Base-by-base conservation (phyloP, 2,329 filamentous ascomycete genomes). In the Scedosporium dehoogii region DNA sequence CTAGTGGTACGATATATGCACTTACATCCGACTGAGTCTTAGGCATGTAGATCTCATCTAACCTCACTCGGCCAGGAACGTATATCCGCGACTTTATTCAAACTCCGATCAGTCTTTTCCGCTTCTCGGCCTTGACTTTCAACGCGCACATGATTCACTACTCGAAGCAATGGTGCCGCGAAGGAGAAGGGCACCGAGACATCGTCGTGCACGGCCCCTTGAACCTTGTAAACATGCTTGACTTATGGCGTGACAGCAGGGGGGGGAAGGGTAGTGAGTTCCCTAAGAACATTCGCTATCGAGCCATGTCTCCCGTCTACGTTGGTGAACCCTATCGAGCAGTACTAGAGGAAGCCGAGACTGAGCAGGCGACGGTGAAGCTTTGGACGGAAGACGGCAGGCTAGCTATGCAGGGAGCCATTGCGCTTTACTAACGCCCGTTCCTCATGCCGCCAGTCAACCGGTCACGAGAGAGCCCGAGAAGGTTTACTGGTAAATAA, bases 131-230 rank as follows among this genome's bases (percentile, higher is more conserved):
- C 0, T 76, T 96, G 48, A 96, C 90, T 0, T 92, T 92, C 77
- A 96, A 96, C 70, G 90, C 85, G 0, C 92, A 96, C 73, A 86
- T 85, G 66, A 96, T 96, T 62, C 92, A 96, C 72, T 87, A 93
- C 67, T 89, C 92, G 69, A 80, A 82, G 25, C 70, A 78, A 12
- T 93, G 89, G 78, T 84, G 85, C 14, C 77, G 78, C 4, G 75
- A 79, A 4, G 77, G 88, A 6, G 88, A 94, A 72, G 85, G 86
- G 0, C 89, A 94, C 68, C 81, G 83, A 0, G 82, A 85, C 16
- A 73, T 88, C 4, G 83, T 96, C 10, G 90, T 96, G 33, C 92
- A 96, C 68, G 91, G 91, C 0, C 91, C 91, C 1, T 75, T 96
- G 64, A 89, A 88, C 41, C 78, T 93, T 25, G 87, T 90, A 10